phyloP scores from a whole-genome alignment of 2,329 filamentous ascomycete species.

The Stemphylium vesicarium region DNA sequence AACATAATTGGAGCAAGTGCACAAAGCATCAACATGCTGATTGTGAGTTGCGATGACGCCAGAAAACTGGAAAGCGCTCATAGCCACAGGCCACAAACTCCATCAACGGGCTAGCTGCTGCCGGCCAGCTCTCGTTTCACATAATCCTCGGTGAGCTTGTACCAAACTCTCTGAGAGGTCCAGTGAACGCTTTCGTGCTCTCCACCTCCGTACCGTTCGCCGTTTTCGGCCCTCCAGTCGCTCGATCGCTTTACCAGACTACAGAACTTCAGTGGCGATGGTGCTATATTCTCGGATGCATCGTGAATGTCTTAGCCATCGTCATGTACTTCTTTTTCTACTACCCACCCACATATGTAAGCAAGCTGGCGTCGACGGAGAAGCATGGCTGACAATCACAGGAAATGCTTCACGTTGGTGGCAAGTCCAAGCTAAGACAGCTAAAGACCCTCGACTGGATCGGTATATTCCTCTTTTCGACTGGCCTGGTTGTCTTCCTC shows the following conservation, averaged over 20 bases:
- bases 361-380: background rate
- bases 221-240: constrained; percentile 40
- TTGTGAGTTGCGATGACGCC: constrained; percentile 19
- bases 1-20: constrained; percentile 48
- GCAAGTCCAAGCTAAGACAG: constrained; percentile 45
- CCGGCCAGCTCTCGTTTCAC: constrained; percentile 49
- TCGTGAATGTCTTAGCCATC: constrained; percentile 38
- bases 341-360: constrained; percentile 42
- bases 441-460: constrained; percentile 54
- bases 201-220: constrained; percentile 40
- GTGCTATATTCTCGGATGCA: constrained; percentile 40
- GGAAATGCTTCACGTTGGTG: constrained; percentile 45
- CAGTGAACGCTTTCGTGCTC: constrained; percentile 46
- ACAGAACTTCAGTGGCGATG: constrained; percentile 42
- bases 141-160: constrained; percentile 50
- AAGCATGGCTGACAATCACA: constrained; percentile 2
- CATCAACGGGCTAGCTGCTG: constrained; percentile 48
- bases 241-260: constrained; percentile 38
- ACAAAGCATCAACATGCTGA: constrained; percentile 41
- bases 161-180: constrained; percentile 39
- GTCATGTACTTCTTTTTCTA: constrained; percentile 47
- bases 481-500: constrained; percentile 54
- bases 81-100: constrained; percentile 30
- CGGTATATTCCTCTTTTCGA: constrained; percentile 56
- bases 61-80: constrained; percentile 1